Conservation (phyloP, 2,329 filamentous ascomycete species). For the Bipolaris gigantea region DNA sequence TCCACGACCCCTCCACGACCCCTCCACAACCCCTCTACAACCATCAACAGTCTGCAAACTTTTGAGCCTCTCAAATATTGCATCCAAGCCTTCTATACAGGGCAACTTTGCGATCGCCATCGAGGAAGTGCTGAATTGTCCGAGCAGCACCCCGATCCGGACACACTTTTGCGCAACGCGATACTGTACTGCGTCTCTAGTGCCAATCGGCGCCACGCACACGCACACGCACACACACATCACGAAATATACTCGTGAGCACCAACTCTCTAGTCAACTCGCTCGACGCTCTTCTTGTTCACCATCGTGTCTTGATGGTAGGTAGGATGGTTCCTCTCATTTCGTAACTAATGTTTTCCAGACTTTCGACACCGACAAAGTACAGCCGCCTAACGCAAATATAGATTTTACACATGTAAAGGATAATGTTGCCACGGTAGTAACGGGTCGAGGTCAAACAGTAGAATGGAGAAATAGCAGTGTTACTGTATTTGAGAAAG, state of each 20-base stretch:
- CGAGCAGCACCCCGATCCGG: too few species aligned
- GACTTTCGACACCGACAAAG: background rate
- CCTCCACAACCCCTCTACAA: too few species aligned
- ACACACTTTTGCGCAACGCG: too few species aligned
- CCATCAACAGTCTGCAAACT: too few species aligned
- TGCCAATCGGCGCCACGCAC: too few species aligned
- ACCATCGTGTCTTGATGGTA: background rate
- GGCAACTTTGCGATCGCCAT: too few species aligned
- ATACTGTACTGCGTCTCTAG: too few species aligned
- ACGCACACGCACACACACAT: too few species aligned
- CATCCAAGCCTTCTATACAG: too few species aligned
- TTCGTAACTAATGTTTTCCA: background rate
- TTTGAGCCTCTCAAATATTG: too few species aligned
- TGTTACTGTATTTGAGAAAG: background rate
- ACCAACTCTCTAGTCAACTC: background rate
- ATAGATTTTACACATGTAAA: background rate
- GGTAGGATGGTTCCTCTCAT: background rate
- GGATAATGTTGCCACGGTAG: background rate
- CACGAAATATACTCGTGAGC: background rate
- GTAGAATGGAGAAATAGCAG: conserved; percentile 3
- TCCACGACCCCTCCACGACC: too few species aligned
- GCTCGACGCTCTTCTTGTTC: background rate
- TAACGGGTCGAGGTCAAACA: conserved; percentile 1
- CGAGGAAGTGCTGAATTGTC: too few species aligned
- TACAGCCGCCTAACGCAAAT: background rate